Evolutionary conservation across 2,329 filamentous ascomycete genomes (phyloP).

Genomic region (Phaeophleospora eucalypticola): DNA sequence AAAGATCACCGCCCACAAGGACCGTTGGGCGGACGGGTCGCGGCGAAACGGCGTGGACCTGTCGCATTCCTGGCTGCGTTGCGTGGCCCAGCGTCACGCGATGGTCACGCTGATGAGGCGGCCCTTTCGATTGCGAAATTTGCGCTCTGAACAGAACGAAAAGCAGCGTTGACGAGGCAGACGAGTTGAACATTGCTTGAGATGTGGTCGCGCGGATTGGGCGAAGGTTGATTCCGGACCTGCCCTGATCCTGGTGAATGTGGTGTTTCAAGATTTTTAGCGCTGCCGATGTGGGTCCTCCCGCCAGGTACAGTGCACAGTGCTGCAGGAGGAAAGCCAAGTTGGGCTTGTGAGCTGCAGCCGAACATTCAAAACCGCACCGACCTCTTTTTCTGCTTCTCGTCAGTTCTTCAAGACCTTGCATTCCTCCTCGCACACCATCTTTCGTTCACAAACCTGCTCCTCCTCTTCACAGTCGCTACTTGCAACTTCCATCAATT

Average conservation of each 20-base stretch:
- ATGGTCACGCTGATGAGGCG: no score
- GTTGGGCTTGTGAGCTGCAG: no score
- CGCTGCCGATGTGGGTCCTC: not conserved
- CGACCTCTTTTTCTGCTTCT: not conserved
- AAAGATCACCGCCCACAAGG: no score
- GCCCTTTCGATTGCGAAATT: no score
- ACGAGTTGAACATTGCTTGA: no score
- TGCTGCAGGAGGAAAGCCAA: not conserved
- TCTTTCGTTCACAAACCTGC: not conserved
- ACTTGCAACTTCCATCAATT: not conserved
- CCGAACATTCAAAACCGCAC: not conserved
- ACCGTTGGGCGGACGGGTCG: no score
- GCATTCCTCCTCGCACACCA: not conserved
- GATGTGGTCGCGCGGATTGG: no score
- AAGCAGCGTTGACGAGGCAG: no score
- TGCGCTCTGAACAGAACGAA: no score
- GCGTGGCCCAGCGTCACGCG: no score
- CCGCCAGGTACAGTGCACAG: not conserved
- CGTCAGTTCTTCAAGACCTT: not conserved
- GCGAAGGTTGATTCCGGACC: not conserved
- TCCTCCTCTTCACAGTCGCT: not conserved
- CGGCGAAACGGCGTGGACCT: no score
- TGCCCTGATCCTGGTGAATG: not conserved
- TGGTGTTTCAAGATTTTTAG: not conserved
- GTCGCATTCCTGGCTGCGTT: no score